These are phyloP conservation scores for Melocanna baccifera DNA, from an alignment of 176 grass and related monocot species.

Conservation along the genomic window DNA sequence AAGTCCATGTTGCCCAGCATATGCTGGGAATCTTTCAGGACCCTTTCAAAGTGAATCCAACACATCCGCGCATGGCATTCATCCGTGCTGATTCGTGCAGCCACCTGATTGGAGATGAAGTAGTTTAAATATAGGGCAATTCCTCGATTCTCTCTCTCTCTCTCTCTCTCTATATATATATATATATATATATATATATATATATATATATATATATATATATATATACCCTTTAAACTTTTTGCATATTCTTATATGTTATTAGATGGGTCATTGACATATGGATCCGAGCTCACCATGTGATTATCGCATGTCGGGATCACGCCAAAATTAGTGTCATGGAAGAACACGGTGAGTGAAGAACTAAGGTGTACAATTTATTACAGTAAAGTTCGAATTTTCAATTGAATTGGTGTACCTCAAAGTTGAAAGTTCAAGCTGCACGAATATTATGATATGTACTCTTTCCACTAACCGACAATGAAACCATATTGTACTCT, in stretches of 20 bases:
- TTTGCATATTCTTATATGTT: neutral
- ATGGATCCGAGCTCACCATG: neutral
- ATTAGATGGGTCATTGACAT: neutral
- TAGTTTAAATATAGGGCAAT: neutral
- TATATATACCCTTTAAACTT: neutral
- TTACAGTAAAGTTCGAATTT: neutral
- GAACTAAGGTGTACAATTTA: neutral
- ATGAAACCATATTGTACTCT: neutral
- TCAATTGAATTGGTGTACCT: too few relatives aligned
- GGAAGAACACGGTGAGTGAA: neutral
- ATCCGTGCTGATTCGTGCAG: neutral
- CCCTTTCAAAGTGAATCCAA: neutral
- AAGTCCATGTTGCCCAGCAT: constrained; percentile 20
- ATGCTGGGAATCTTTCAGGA: constrained; percentile 30
- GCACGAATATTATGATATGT: too few relatives aligned
- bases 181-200: too few relatives aligned
- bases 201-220: too few relatives aligned
- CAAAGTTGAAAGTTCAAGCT: neutral
- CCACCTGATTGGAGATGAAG: neutral
- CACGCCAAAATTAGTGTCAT: neutral
- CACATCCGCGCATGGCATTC: neutral
- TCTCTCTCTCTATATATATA: too few relatives aligned
- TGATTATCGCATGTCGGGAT: neutral
- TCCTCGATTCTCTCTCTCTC: neutral
- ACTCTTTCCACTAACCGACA: neutral